Conservation (phyloP, 306 rosid genomes). For the Prunus kanzakura region DNA sequence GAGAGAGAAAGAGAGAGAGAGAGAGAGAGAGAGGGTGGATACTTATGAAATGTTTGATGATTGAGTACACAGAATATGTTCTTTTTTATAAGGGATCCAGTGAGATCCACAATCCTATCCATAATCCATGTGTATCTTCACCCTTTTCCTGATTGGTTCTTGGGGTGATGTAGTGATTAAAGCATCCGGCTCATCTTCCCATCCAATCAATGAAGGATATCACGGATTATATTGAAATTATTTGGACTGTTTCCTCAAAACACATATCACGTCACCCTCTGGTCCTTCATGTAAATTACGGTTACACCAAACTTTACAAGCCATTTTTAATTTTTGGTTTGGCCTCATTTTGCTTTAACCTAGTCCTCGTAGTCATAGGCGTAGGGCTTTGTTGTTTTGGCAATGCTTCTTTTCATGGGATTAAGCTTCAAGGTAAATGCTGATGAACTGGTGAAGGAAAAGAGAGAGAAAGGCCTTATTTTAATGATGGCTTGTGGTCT, state of each 20-base stretch:
- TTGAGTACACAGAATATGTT: background rate
- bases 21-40: background rate
- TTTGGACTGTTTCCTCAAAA: background rate
- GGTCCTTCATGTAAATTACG: background rate
- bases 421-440: too few relatives aligned
- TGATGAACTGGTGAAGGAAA: too few relatives aligned
- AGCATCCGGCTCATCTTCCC: slow-evolving; percentile 5
- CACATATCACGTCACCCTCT: background rate
- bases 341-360: background rate
- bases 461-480: too few relatives aligned
- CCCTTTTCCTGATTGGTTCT: slow-evolving; percentile 15
- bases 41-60: background rate
- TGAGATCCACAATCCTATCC: slow-evolving; percentile 11
- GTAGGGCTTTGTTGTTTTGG: too few relatives aligned
- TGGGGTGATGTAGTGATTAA: background rate
- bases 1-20: background rate
- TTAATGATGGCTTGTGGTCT: too few relatives aligned
- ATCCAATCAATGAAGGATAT: background rate
- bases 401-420: too few relatives aligned
- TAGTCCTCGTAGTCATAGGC: background rate
- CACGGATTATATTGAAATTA: slow-evolving; percentile 1
- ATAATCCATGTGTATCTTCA: slow-evolving; percentile 8
- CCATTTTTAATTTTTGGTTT: too few relatives aligned
- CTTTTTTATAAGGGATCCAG: background rate
- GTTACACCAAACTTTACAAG: too few relatives aligned